Evolutionary conservation across 768 basidiomycete species (phyloP).

Genomic region (Phaeolepiota aurea): DNA sequence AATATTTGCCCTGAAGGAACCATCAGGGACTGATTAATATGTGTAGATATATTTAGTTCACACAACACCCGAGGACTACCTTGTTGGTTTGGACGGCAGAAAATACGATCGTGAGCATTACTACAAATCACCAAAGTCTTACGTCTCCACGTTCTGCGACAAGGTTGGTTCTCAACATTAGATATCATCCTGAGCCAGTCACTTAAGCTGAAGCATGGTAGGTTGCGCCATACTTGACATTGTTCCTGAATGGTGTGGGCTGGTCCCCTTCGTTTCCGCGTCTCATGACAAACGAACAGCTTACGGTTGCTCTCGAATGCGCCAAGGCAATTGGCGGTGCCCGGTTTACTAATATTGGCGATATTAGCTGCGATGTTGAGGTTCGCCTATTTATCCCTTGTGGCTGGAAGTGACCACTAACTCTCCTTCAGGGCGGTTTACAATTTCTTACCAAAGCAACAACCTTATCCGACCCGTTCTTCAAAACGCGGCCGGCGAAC

Average conservation of each 20-base stretch:
- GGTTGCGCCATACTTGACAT: constrained; percentile 80
- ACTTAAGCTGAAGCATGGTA: constrained; percentile 16
- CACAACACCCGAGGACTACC: constrained; percentile 60
- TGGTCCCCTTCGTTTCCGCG: constrained; percentile 78
- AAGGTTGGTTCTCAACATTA: constrained; percentile 32
- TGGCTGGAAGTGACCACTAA: not conserved
- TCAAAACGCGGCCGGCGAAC: constrained; percentile 34
- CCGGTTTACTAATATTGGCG: constrained; percentile 68
- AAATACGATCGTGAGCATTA: constrained; percentile 62
- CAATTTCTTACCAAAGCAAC: constrained; percentile 74
- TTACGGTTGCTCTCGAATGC: constrained; percentile 38
- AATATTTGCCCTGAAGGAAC: not conserved
- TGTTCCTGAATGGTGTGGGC: constrained; percentile 81
- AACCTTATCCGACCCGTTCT: constrained; percentile 73
- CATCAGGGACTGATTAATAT: constrained; percentile 1
- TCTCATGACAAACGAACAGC: constrained; percentile 62
- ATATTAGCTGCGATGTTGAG: constrained; percentile 85
- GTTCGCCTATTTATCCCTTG: constrained; percentile 23
- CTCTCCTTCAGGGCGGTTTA: constrained; percentile 58
- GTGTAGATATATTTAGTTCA: constrained; percentile 71
- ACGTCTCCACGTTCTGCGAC: constrained; percentile 58
- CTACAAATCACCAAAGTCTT: constrained; percentile 60
- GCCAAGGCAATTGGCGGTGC: constrained; percentile 43
- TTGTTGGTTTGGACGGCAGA: constrained; percentile 46
- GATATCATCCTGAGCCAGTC: not conserved